phyloP scores from a whole-genome alignment of 1,284 basidiomycete genomes.

The Boletus sp. region DNA sequence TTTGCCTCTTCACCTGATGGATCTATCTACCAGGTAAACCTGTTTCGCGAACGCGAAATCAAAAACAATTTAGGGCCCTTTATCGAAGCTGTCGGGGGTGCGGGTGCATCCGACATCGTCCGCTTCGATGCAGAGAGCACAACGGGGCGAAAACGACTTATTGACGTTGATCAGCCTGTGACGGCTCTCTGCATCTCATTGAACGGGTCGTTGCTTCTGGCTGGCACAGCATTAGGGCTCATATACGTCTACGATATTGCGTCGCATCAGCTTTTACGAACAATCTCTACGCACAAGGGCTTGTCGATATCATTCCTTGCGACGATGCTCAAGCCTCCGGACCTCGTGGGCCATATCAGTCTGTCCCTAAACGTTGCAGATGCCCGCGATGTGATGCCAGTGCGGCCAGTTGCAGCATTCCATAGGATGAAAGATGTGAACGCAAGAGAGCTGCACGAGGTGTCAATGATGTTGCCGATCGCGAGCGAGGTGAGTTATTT shows the following conservation, averaged over 20 bases:
- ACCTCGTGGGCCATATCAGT: slow-evolving; percentile 74
- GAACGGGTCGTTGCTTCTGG: slow-evolving; percentile 73
- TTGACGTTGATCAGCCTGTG: slow-evolving; percentile 62
- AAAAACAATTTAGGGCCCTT: slow-evolving; percentile 42
- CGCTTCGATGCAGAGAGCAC: slow-evolving; percentile 52
- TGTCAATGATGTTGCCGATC: slow-evolving; percentile 54
- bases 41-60: slow-evolving; percentile 62
- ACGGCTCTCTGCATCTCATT: slow-evolving; percentile 74
- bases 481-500: slow-evolving; percentile 38
- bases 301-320: slow-evolving; percentile 69
- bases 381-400: slow-evolving; percentile 55
- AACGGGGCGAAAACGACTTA: slow-evolving; percentile 49
- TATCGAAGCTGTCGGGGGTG: slow-evolving; percentile 73
- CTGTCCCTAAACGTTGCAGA: slow-evolving; percentile 48
- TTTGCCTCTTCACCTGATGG: slow-evolving; percentile 77
- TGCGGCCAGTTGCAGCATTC: slow-evolving; percentile 64
- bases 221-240: slow-evolving; percentile 70
- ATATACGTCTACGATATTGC: slow-evolving; percentile 84
- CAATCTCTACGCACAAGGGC: slow-evolving; percentile 70
- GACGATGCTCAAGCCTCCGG: slow-evolving; percentile 78
- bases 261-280: slow-evolving; percentile 85
- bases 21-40: slow-evolving; percentile 74
- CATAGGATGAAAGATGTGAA: slow-evolving; percentile 67
- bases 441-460: slow-evolving; percentile 63
- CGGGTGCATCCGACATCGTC: slow-evolving; percentile 64